Evolutionary conservation across 306 rosid genomes (phyloP), one percentile per base, ranked within the genome.

Genomic region (Phaseolus lunatus): DNA sequence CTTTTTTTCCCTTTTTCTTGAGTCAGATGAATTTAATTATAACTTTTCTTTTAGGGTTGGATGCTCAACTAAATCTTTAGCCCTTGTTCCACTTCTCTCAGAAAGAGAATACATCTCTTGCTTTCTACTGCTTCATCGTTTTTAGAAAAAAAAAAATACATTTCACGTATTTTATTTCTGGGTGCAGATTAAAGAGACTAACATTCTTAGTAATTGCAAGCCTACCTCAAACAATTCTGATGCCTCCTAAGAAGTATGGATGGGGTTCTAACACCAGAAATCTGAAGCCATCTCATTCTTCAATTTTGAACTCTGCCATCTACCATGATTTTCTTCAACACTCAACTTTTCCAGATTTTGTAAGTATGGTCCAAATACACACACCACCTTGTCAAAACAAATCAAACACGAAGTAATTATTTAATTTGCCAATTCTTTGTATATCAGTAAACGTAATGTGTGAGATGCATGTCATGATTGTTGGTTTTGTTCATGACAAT

Each of bases 171-270:
- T 80, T 82, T 37, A 67, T 65, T 77, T 33, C 62, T 64, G 70
- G 76, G n/a, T 83, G 86, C 88, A 82, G 86, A 76, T 72, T 72
- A 76, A 57, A 76, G 67, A 64, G 76, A 73, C 22, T 78, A 44
- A 53, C 44, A 48, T 65, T 70, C 66, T 66, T 73, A 7, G 54
- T 70, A 58, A 47, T 37, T 65, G 56, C 74, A 54, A 75, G 74
- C 31, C 20, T 53, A 31, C 78, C 52, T 65, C 70, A 29, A 74
- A 72, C 66, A 70, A 39, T 13, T 31, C 81, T 59, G 26, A 72
- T 58, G 57, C 45, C 31, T 45, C 35, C 48, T 27, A n/a, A 80
- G 80, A 66, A 70, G 74, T 61, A 5, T 29, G 70, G 64, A 75
- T 47, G 35, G 29, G 75, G 62, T 73, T 63, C 57, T 65, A 70